These are phyloP conservation scores for Verticillium albo-atrum DNA, from an alignment of 2,329 filamentous ascomycete genomes.

Conservation along the genomic window DNA sequence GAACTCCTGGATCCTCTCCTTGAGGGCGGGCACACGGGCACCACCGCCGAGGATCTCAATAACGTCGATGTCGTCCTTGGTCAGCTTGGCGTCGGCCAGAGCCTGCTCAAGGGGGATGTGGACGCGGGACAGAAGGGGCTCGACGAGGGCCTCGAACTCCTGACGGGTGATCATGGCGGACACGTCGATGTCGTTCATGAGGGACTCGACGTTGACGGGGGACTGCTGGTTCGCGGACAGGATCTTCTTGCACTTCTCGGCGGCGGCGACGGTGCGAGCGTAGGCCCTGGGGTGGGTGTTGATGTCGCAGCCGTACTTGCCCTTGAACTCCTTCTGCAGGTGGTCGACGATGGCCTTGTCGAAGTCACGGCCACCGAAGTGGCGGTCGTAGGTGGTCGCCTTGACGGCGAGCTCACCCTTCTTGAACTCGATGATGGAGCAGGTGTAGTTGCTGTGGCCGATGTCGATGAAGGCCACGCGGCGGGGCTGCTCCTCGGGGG, in stretches of 20 bases:
- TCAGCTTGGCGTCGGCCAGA: slow-evolving; percentile 88
- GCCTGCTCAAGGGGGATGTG: slow-evolving; percentile 80
- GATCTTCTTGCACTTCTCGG: slow-evolving; percentile 98
- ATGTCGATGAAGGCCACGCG: slow-evolving; percentile 92
- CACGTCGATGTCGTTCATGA: slow-evolving; percentile 98
- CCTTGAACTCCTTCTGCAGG: slow-evolving; percentile 92
- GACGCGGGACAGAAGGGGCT: slow-evolving; percentile 73
- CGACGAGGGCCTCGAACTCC: slow-evolving; percentile 86
- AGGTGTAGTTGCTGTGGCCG: slow-evolving; percentile 93
- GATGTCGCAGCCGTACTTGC: slow-evolving; percentile 97
- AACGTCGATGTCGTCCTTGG: slow-evolving; percentile 84
- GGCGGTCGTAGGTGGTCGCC: slow-evolving; percentile 86
- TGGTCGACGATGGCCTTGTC: slow-evolving; percentile 94
- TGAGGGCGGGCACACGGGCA: slow-evolving; percentile 89
- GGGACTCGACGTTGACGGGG: slow-evolving; percentile 91
- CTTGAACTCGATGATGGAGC: slow-evolving; percentile 90
- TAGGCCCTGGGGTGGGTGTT: slow-evolving; percentile 83
- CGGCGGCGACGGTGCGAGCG: slow-evolving; percentile 79
- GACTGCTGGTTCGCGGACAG: slow-evolving; percentile 91
- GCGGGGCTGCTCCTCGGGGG: slow-evolving; percentile 84
- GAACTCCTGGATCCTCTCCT: slow-evolving; percentile 83
- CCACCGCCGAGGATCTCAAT: slow-evolving; percentile 93
- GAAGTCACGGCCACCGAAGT: slow-evolving; percentile 96
- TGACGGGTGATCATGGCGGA: slow-evolving; percentile 85
- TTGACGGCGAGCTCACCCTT: slow-evolving; percentile 96